Evolutionary conservation across 768 basidiomycete genomes (phyloP).

Genomic region (Gautieria morchelliformis): DNA sequence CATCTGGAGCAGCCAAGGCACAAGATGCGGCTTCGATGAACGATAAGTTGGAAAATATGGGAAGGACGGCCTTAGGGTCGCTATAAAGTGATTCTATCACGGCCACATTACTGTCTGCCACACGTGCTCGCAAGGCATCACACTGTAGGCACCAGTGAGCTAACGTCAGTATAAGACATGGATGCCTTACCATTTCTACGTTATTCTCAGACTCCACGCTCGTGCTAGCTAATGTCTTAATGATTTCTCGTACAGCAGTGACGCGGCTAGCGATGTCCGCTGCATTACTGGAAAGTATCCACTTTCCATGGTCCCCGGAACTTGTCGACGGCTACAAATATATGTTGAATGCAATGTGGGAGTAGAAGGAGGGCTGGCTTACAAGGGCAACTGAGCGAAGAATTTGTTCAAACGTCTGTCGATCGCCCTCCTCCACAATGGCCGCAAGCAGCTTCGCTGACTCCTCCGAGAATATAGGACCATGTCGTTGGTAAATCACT

Average conservation of each 20-base stretch:
- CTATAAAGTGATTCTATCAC: constrained; percentile 67
- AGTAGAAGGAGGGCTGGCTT: background rate
- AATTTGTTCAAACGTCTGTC: constrained; percentile 42
- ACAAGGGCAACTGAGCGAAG: constrained; percentile 52
- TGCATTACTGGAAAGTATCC: constrained; percentile 16
- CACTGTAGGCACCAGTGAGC: constrained; percentile 5
- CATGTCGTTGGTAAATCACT: constrained; percentile 57
- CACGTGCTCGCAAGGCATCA: constrained; percentile 44
- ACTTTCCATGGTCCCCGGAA: background rate
- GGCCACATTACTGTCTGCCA: constrained; percentile 50
- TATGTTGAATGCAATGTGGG: background rate
- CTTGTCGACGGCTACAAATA: background rate
- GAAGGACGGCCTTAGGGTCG: constrained; percentile 34
- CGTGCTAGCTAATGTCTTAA: constrained; percentile 26
- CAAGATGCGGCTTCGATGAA: constrained; percentile 15
- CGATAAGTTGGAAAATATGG: constrained; percentile 16
- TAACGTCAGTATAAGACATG: background rate
- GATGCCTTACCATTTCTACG: constrained; percentile 33
- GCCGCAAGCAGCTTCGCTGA: constrained; percentile 27
- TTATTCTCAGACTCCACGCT: constrained; percentile 19
- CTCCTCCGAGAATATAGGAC: constrained; percentile 34
- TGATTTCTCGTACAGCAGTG: constrained; percentile 48
- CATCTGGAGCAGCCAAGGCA: constrained; percentile 27
- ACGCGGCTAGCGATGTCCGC: constrained; percentile 53
- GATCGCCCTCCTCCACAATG: constrained; percentile 18